A percentile compares a stretch with the other conserved stretches of the same genome.
phyloP scores from a whole-genome alignment of 441 rosid genomes.

The Syzygium syzygioides region DNA sequence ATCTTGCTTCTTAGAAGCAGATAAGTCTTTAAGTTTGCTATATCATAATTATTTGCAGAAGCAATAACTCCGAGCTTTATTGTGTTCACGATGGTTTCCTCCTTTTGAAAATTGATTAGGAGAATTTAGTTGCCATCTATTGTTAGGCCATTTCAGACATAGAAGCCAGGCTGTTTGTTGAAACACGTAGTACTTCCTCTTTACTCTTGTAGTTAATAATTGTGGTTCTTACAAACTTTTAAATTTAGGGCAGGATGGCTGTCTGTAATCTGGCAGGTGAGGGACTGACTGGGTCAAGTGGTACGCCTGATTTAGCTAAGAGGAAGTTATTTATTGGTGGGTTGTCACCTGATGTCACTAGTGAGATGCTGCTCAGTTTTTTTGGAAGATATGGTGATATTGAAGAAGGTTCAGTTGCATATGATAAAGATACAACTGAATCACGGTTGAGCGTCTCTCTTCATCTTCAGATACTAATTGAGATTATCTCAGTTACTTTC shows the following conservation, averaged over 20 bases:
- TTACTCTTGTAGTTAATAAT: not conserved
- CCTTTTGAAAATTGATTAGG: not conserved
- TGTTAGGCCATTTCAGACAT: not conserved
- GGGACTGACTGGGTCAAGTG: slow-evolving; percentile 44
- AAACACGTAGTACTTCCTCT: not conserved
- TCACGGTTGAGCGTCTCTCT: slow-evolving; percentile 30
- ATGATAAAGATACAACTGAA: slow-evolving; percentile 60
- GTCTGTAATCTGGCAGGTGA: slow-evolving; percentile 61
- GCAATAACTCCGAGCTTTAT: not conserved
- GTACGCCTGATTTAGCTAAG: slow-evolving; percentile 41
- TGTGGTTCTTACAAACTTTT: not conserved
- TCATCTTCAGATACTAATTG: not conserved
- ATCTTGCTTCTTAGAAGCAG: not conserved
- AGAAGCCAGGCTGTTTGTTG: not conserved
- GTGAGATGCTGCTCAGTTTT: slow-evolving; percentile 44
- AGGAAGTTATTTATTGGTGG: slow-evolving; percentile 64
- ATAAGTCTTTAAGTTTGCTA: not conserved
- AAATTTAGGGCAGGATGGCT: slow-evolving; percentile 50
- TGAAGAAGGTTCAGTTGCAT: slow-evolving; percentile 71
- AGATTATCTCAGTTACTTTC: not conserved
- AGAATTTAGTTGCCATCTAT: not conserved
- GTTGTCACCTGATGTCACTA: slow-evolving; percentile 53
- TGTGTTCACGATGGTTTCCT: not conserved
- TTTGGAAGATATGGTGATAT: slow-evolving; percentile 56
- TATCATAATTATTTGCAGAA: not conserved